These are phyloP conservation scores for Debaryomyces fabryi DNA, from an alignment of 1,139 yeast species.

Conservation along the genomic window DNA sequence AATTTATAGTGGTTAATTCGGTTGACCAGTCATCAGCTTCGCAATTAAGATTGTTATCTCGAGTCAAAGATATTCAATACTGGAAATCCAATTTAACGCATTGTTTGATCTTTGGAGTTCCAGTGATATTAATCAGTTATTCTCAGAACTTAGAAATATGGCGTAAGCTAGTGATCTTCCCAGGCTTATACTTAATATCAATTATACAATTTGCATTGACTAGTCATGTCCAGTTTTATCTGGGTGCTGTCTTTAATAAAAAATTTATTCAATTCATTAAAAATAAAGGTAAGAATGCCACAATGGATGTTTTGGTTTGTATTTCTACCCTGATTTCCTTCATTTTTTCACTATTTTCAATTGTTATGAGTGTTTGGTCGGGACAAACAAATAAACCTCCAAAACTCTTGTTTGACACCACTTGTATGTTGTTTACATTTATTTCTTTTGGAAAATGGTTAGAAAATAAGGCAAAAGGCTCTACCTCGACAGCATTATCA, in stretches of 20 bases:
- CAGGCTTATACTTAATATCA: conserved; percentile 62
- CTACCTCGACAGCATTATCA: conserved; percentile 86
- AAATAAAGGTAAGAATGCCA: conserved; percentile 68
- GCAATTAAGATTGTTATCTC: conserved; percentile 70
- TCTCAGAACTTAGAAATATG: conserved; percentile 40
- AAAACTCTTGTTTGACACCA: conserved; percentile 80
- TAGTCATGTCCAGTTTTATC: conserved; percentile 66
- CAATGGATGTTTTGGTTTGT: conserved; percentile 92
- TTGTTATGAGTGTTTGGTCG: conserved; percentile 44
- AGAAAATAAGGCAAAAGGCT: conserved; percentile 92
- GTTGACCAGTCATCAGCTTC: conserved; percentile 51
- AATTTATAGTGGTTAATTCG: conserved; percentile 46
- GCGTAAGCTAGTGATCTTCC: conserved; percentile 33
- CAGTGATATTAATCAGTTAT: conserved; percentile 62
- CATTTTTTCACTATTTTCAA: conserved; percentile 67
- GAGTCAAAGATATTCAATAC: conserved; percentile 67
- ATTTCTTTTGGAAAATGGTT: conserved; percentile 88
- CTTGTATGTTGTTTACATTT: conserved; percentile 80
- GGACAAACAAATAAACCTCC: conserved; percentile 54
- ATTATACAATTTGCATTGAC: conserved; percentile 65
- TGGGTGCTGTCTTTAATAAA: conserved; percentile 64
- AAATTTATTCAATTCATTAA: conserved; percentile 67
- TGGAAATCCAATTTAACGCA: conserved; percentile 64
- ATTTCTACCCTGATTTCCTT: conserved; percentile 83
- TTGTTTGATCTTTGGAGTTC: conserved; percentile 59